A percentile compares a stretch with the other conserved stretches of the same genome.
Evolutionary conservation across 1,284 basidiomycete genomes (phyloP).

Genomic region (Athelia psychrophila): DNA sequence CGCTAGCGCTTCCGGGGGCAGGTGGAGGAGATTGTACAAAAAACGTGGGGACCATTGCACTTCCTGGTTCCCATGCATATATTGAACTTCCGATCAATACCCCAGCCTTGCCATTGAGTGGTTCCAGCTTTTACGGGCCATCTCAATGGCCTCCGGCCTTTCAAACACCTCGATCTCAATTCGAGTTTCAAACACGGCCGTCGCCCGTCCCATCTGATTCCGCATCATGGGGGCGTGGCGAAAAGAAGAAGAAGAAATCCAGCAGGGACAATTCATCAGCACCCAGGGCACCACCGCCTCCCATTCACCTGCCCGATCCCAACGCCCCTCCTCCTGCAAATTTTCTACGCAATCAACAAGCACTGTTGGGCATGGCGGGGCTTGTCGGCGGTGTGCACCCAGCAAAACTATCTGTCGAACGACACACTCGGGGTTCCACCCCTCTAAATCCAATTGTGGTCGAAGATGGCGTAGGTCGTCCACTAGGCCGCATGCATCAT

Average conservation of each 20-base stretch:
- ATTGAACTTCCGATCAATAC: conserved; percentile 78
- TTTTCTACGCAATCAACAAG: conserved; percentile 69
- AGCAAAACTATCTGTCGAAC: conserved; percentile 38
- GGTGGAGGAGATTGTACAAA: conserved; percentile 47
- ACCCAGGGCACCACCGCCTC: conserved; percentile 40
- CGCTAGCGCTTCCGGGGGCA: conserved; percentile 48
- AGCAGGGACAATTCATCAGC: conserved; percentile 27
- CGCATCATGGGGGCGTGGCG: neutral
- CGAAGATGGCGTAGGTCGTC: conserved; percentile 49
- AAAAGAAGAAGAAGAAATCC: conserved; percentile 23
- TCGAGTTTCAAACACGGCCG: conserved; percentile 1
- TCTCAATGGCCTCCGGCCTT: conserved; percentile 38
- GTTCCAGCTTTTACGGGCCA: conserved; percentile 25
- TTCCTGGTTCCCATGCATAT: conserved; percentile 85
- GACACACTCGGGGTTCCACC: conserved; percentile 46
- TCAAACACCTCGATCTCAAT: conserved; percentile 2
- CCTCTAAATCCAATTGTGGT: conserved; percentile 66
- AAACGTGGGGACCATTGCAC: conserved; percentile 95
- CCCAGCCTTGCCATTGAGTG: conserved; percentile 60
- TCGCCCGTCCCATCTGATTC: conserved; percentile 8
- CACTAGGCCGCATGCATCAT: conserved; percentile 13
- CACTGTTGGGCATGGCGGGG: conserved; percentile 67
- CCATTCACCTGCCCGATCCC: conserved; percentile 58
- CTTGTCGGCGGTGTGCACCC: conserved; percentile 64
- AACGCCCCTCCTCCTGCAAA: conserved; percentile 59